phyloP scores from a whole-genome alignment of 192 early-diverging fungal species.

The Chytriomyces confervae region DNA sequence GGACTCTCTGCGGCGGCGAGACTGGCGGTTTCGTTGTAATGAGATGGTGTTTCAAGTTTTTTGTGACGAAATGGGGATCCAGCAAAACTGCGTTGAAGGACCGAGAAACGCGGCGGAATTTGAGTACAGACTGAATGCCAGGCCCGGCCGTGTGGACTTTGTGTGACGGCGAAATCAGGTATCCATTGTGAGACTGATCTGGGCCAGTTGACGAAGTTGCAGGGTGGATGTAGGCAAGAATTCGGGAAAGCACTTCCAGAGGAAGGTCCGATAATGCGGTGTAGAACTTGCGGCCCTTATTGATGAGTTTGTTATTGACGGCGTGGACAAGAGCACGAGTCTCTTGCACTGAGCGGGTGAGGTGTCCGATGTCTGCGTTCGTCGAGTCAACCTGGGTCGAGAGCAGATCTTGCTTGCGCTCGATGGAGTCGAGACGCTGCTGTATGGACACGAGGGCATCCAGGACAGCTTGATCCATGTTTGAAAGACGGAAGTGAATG shows the following conservation, averaged over 20 bases:
- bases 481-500: too few relatives aligned
- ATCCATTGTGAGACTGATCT: too few relatives aligned
- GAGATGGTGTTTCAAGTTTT: not conserved
- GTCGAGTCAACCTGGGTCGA: not conserved
- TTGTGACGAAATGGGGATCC: not conserved
- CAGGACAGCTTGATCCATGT: not conserved
- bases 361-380: not conserved
- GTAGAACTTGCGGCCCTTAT: constrained; percentile 4
- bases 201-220: too few relatives aligned
- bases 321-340: not conserved
- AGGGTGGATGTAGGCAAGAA: constrained; percentile 10
- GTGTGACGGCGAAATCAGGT: too few relatives aligned
- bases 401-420: not conserved
- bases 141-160: not conserved
- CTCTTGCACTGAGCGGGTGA: not conserved
- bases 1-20: not conserved
- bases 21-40: not conserved
- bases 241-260: not conserved
- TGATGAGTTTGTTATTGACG: not conserved
- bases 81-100: not conserved
- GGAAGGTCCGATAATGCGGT: constrained; percentile 3
- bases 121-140: not conserved
- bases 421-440: not conserved
- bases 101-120: constrained; percentile 7
- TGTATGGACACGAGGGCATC: not conserved